Conservation (phyloP, 1,139 yeast species). For the Kodamaea sp. region DNA sequence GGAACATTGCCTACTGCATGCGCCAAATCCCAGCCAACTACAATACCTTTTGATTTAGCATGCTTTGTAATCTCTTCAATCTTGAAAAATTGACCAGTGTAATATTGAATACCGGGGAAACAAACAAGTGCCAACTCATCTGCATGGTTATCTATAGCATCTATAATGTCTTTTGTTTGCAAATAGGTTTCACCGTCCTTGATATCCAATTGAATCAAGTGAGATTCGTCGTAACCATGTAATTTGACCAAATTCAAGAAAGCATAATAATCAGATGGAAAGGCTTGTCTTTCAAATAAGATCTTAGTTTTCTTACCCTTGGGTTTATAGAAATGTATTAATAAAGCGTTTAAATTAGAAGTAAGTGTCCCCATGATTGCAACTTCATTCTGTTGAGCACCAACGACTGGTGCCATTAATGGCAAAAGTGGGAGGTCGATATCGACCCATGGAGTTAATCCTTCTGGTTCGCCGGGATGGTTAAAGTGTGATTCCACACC, state of each 20-base stretch:
- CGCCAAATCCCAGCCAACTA: constrained; percentile 94
- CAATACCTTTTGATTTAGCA: constrained; percentile 46
- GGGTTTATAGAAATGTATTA: constrained; percentile 75
- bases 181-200: constrained; percentile 53
- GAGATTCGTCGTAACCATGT: constrained; percentile 56
- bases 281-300: constrained; percentile 79
- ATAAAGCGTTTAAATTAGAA: constrained; percentile 69
- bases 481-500: constrained; percentile 86
- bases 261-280: constrained; percentile 91
- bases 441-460: constrained; percentile 69
- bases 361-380: constrained; percentile 89
- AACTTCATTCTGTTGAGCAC: constrained; percentile 69
- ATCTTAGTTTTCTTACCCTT: constrained; percentile 58
- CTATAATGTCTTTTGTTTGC: constrained; percentile 59
- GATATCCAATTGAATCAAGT: constrained; percentile 56
- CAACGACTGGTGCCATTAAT: constrained; percentile 67
- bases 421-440: constrained; percentile 76
- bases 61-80: constrained; percentile 61
- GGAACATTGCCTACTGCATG: constrained; percentile 91
- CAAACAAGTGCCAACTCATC: constrained; percentile 70
- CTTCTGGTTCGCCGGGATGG: constrained; percentile 47
- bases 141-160: constrained; percentile 52
- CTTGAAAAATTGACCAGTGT: constrained; percentile 85
- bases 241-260: constrained; percentile 68
- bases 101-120: constrained; percentile 87